A percentile compares a stretch with the other conserved stretches of the same genome.
Conservation (phyloP, 2,329 filamentous ascomycete genomes). For the Claviceps sp. region DNA sequence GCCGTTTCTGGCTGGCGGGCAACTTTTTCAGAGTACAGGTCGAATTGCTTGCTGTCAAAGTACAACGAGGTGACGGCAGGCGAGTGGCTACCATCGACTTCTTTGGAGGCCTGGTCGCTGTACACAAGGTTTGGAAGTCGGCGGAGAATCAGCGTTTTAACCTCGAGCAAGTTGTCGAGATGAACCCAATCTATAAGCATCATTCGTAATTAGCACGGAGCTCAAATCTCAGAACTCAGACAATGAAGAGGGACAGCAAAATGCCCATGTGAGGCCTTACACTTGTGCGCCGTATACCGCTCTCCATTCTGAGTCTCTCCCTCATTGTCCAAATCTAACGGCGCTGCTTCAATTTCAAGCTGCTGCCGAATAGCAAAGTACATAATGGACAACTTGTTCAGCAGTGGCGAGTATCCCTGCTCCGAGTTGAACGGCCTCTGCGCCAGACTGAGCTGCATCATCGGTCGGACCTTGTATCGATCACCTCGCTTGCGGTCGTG, state of each 20-base stretch:
- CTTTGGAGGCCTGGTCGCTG: constrained; percentile 73
- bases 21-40: constrained; percentile 77
- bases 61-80: constrained; percentile 92
- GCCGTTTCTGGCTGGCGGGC: constrained; percentile 61
- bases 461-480: constrained; percentile 75
- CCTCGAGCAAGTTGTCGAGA: constrained; percentile 85
- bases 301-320: constrained; percentile 51
- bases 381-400: constrained; percentile 87
- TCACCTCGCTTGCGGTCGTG: constrained; percentile 87
- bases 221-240: neutral
- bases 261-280: constrained; percentile 28
- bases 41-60: constrained; percentile 80
- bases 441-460: constrained; percentile 83
- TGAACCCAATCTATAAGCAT: constrained; percentile 73
- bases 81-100: constrained; percentile 68
- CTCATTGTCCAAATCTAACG: constrained; percentile 35
- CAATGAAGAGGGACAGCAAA: too few species aligned
- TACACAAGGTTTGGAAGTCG: constrained; percentile 86
- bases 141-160: constrained; percentile 89
- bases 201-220: neutral
- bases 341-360: constrained; percentile 43
- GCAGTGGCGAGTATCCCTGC: constrained; percentile 70
- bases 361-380: constrained; percentile 88
- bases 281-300: constrained; percentile 77
- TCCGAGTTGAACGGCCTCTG: constrained; percentile 90